A percentile compares a stretch with the other conserved stretches of the same genome.
Conservation (phyloP, 345 rosid genomes). For the Citrus medica region DNA sequence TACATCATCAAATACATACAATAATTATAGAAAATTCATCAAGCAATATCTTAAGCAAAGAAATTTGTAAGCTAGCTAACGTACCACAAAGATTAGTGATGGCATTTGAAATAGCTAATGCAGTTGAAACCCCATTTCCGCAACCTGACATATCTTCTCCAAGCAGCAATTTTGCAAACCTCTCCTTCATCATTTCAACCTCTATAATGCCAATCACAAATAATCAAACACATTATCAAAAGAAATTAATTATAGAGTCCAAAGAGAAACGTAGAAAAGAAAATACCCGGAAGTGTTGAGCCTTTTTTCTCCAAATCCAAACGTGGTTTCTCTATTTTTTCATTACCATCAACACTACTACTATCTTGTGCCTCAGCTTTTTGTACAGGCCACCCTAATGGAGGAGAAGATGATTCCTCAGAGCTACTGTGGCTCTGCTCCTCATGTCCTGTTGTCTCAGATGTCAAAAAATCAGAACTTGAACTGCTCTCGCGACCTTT, state of each 20-base stretch:
- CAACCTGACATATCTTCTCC: slow-evolving; percentile 99
- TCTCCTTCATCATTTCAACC: slow-evolving; percentile 95
- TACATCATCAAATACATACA: background rate
- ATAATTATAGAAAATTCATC: background rate
- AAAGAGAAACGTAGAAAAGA: background rate
- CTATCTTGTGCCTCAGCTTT: slow-evolving; percentile 44
- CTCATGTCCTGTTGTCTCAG: slow-evolving; percentile 56
- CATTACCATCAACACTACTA: slow-evolving; percentile 29
- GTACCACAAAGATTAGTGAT: slow-evolving; percentile 96
- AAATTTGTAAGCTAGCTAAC: slow-evolving; percentile 22
- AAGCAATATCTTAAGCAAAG: background rate
- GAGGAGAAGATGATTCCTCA: slow-evolving; percentile 60
- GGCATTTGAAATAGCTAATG: slow-evolving; percentile 93
- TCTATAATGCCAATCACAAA: slow-evolving; percentile 38
- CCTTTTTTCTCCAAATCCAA: slow-evolving; percentile 36
- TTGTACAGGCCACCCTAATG: slow-evolving; percentile 46
- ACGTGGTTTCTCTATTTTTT: slow-evolving; percentile 30
- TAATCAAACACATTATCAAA: slow-evolving; percentile 8
- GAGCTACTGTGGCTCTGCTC: slow-evolving; percentile 62
- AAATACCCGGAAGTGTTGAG: slow-evolving; percentile 60
- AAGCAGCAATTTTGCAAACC: slow-evolving; percentile 87
- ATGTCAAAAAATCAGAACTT: slow-evolving; percentile 66
- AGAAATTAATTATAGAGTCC: background rate
- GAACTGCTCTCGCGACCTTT: slow-evolving; percentile 66
- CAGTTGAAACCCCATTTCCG: slow-evolving; percentile 94